phyloP scores from a whole-genome alignment of 2,329 filamentous ascomycete species.

The Colletotrichum abscissum region DNA sequence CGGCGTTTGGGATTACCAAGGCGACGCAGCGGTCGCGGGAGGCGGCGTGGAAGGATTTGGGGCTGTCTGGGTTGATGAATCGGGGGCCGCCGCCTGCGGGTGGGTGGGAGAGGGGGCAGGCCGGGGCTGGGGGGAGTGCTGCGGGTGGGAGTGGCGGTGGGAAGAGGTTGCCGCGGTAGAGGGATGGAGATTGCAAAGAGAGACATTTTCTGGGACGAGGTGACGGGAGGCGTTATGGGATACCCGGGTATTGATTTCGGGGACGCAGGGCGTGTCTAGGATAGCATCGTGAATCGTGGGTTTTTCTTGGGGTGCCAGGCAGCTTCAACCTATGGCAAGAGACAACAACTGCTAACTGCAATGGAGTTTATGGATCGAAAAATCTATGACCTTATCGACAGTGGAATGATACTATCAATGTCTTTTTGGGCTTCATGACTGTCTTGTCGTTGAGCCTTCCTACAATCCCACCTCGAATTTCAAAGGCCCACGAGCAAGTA shows the following conservation, averaged over 20 bases:
- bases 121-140: conserved; percentile 38
- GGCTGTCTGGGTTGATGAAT: conserved; percentile 76
- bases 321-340: no score
- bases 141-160: conserved; percentile 32
- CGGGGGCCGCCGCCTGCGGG: conserved; percentile 59
- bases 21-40: conserved; percentile 79
- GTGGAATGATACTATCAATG: neutral
- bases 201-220: no score
- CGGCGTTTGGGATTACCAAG: conserved; percentile 86
- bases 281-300: neutral
- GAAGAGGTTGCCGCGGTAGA: conserved; percentile 27
- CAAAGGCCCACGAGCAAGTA: neutral
- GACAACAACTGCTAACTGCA: no score
- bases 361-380: neutral
- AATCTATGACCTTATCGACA: no score
- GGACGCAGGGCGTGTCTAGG: neutral
- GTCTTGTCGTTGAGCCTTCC: neutral
- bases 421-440: neutral
- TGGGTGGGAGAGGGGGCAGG: conserved; percentile 27
- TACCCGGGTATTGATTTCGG: conserved; percentile 24
- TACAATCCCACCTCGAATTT: conserved; percentile 18
- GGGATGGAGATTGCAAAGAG: neutral
- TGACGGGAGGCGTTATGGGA: conserved; percentile 20
- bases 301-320: no score
- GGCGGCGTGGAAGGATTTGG: conserved; percentile 82